Evolutionary conservation across 345 rosid species (phyloP).

Genomic region (Rhizophora mangle): DNA sequence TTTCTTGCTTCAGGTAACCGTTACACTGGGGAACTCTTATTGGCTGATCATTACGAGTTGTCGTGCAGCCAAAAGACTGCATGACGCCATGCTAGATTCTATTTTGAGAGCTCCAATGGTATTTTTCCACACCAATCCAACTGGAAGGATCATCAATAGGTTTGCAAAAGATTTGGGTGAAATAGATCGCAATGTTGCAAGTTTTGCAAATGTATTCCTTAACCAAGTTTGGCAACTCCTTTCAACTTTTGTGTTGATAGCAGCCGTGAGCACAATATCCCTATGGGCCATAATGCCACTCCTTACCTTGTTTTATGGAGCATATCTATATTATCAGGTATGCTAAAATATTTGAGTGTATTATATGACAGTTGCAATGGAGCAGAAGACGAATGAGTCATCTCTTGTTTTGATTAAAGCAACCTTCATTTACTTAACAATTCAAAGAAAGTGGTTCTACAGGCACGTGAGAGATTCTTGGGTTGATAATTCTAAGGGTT

Average conservation of each 20-base stretch:
- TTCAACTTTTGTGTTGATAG: slow-evolving; percentile 88
- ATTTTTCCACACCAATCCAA: slow-evolving; percentile 95
- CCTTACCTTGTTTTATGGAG: slow-evolving; percentile 78
- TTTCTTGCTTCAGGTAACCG: slow-evolving; percentile 60
- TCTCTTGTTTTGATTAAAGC: not conserved
- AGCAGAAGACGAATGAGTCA: not conserved
- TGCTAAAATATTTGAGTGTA: not conserved
- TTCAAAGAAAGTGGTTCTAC: not conserved
- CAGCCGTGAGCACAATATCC: slow-evolving; percentile 92
- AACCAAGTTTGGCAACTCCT: slow-evolving; percentile 81
- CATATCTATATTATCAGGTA: slow-evolving; percentile 93
- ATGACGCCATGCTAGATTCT: slow-evolving; percentile 83
- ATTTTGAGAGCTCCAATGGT: slow-evolving; percentile 94
- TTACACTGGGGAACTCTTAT: slow-evolving; percentile 76
- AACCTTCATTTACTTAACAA: not conserved
- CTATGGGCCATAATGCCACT: slow-evolving; percentile 99
- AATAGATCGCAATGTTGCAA: slow-evolving; percentile 80
- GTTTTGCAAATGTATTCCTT: slow-evolving; percentile 65
- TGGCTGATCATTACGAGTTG: slow-evolving; percentile 87
- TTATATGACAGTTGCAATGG: not conserved
- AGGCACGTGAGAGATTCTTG: not conserved
- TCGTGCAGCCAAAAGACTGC: slow-evolving; percentile 83
- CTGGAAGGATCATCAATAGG: slow-evolving; percentile 89
- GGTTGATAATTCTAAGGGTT: not conserved
- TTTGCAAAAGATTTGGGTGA: slow-evolving; percentile 98